Percentiles rank a stretch among this genome's conserved stretches.
Conservation (phyloP, 805 yeast genomes). For the Clavispora phyllophila region DNA sequence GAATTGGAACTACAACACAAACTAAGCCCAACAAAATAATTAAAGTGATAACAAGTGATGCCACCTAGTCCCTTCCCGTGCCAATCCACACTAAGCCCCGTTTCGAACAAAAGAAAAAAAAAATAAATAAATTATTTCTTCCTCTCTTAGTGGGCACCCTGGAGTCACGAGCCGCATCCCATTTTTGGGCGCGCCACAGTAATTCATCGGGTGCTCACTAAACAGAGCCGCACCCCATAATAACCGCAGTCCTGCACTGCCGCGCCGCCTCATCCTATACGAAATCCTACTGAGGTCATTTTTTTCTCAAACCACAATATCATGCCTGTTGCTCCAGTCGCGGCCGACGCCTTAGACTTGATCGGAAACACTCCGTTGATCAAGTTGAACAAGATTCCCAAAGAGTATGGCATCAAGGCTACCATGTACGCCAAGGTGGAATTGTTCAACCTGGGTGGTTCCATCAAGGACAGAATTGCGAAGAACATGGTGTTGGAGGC, state of each 20-base stretch:
- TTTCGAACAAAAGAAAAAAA: no score
- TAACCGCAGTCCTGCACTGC: not conserved
- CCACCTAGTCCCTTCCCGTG: no score
- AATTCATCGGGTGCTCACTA: not conserved
- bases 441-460: conserved; percentile 84
- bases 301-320: not conserved
- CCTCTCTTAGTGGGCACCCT: no score
- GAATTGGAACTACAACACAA: no score
- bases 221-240: not conserved
- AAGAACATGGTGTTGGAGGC: conserved; percentile 83
- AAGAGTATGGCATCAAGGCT: conserved; percentile 70
- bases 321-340: conserved; percentile 32
- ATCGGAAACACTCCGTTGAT: conserved; percentile 86
- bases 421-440: conserved; percentile 70
- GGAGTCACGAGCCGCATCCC: no score
- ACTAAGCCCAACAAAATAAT: no score
- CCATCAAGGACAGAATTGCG: conserved; percentile 86
- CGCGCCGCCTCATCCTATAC: not conserved
- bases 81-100: no score
- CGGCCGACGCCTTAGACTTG: conserved; percentile 59
- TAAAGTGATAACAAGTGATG: no score
- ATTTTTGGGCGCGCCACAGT: not conserved
- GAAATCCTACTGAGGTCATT: not conserved
- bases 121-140: no score
- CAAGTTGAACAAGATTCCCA: conserved; percentile 69